Evolutionary conservation across 148 eudicot genomes (phyloP).

Genomic region (Camellia granthamiana): DNA sequence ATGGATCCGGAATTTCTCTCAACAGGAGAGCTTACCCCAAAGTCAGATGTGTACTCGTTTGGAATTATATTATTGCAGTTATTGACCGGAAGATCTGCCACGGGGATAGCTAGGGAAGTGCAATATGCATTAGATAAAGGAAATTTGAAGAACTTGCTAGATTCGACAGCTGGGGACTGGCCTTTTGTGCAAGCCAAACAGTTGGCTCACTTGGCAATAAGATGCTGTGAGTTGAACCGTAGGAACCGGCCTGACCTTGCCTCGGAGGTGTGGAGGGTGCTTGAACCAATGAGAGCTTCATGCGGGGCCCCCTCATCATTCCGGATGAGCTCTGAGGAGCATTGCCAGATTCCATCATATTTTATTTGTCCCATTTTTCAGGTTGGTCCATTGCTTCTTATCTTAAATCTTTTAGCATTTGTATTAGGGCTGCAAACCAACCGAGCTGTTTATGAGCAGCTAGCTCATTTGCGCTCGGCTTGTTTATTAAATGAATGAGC

Average conservation of each 20-base stretch:
- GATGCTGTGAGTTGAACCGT: constrained; percentile 59
- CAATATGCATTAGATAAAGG: constrained; percentile 58
- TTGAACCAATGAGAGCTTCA: constrained; percentile 64
- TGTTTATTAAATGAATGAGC: too few relatives aligned
- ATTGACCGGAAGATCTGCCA: constrained; percentile 64
- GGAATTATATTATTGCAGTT: constrained; percentile 68
- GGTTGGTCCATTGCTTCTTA: constrained; percentile 37
- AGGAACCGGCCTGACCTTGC: constrained; percentile 63
- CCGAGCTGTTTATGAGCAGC: too few relatives aligned
- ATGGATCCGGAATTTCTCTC: constrained; percentile 72
- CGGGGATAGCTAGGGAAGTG: constrained; percentile 67
- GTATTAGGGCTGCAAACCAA: too few relatives aligned
- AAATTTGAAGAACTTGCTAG: constrained; percentile 51
- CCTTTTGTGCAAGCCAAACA: constrained; percentile 69
- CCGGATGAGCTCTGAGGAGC: constrained; percentile 31
- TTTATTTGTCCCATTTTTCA: constrained; percentile 86
- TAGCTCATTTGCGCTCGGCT: too few relatives aligned
- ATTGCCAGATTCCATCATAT: constrained; percentile 42
- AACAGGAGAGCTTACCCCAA: constrained; percentile 66
- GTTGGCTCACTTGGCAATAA: constrained; percentile 63
- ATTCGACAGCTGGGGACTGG: constrained; percentile 94
- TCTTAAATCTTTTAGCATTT: not conserved
- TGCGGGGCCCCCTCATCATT: constrained; percentile 47
- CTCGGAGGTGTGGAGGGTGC: constrained; percentile 67
- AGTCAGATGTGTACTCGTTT: constrained; percentile 82